These are phyloP conservation scores for Teratosphaeria pseudoeucalypti DNA, from an alignment of 2,329 filamentous ascomycete genomes.

Conservation along the genomic window DNA sequence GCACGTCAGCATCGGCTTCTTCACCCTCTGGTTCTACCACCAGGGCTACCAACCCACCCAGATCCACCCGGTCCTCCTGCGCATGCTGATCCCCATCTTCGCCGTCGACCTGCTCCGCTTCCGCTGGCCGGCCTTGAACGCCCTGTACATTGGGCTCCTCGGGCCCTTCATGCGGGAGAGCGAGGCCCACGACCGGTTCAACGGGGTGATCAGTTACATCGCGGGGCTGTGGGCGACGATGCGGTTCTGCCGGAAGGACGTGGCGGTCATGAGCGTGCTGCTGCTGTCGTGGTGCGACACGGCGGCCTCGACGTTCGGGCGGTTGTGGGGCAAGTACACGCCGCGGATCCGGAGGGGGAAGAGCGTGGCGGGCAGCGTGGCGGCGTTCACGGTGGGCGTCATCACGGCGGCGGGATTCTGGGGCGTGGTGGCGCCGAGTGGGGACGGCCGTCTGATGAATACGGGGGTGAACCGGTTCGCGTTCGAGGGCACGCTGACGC, in stretches of 20 bases:
- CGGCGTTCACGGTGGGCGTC: slow-evolving; percentile 75
- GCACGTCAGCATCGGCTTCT: slow-evolving; percentile 93
- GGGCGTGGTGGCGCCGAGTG: slow-evolving; percentile 64
- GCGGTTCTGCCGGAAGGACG: slow-evolving; percentile 82
- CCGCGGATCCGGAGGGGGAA: slow-evolving; percentile 77
- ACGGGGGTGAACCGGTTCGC: slow-evolving; percentile 54
- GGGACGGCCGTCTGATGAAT: slow-evolving; percentile 24
- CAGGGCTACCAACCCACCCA: slow-evolving; percentile 63
- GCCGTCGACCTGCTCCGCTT: slow-evolving; percentile 75
- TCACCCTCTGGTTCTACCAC: slow-evolving; percentile 77
- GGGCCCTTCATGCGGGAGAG: slow-evolving; percentile 95
- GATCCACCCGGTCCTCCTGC: slow-evolving; percentile 77
- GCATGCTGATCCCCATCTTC: slow-evolving; percentile 72
- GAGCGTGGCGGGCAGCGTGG: slow-evolving; percentile 78
- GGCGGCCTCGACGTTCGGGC: slow-evolving; percentile 86
- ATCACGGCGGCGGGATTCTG: slow-evolving; percentile 77
- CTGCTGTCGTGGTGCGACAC: slow-evolving; percentile 97
- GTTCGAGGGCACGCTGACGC: slow-evolving; percentile 65
- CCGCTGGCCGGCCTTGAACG: slow-evolving; percentile 69
- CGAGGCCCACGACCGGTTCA: slow-evolving; percentile 77
- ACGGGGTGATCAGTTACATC: slow-evolving; percentile 94
- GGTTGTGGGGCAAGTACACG: slow-evolving; percentile 81
- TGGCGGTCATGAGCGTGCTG: slow-evolving; percentile 79
- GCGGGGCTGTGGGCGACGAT: slow-evolving; percentile 81
- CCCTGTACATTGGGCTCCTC: slow-evolving; percentile 71